Percentiles rank a stretch among this genome's conserved stretches.
These are phyloP conservation scores for Scopulariopsis brevicaulis DNA, from an alignment of 2,329 filamentous ascomycete species.

Conservation along the genomic window DNA sequence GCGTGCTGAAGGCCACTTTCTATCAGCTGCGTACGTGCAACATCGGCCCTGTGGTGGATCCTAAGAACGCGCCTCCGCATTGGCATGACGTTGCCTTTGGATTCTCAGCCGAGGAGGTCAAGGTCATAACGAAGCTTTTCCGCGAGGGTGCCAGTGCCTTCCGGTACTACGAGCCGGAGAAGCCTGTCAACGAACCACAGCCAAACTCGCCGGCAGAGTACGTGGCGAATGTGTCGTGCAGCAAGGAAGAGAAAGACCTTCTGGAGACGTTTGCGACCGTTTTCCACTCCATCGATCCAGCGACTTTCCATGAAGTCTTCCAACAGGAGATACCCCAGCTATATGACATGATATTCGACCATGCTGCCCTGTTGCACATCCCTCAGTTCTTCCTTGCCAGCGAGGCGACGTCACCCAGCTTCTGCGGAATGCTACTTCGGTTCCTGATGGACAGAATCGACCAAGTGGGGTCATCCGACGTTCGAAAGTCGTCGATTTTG, in stretches of 20 bases:
- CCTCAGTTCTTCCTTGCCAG: constrained; percentile 98
- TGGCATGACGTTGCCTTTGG: constrained; percentile 95
- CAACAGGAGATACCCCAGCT: constrained; percentile 93
- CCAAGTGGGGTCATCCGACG: constrained; percentile 84
- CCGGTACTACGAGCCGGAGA: constrained; percentile 89
- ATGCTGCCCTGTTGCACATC: constrained; percentile 85
- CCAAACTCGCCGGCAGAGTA: constrained; percentile 73
- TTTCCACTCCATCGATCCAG: constrained; percentile 96
- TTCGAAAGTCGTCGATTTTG: constrained; percentile 85
- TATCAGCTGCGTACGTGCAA: constrained; percentile 92
- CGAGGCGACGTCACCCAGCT: constrained; percentile 92
- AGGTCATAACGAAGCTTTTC: constrained; percentile 94
- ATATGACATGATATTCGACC: constrained; percentile 96
- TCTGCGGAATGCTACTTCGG: constrained; percentile 94
- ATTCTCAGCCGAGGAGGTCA: constrained; percentile 93
- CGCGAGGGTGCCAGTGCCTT: constrained; percentile 94
- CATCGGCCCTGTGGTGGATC: constrained; percentile 57
- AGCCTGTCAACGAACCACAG: constrained; percentile 28
- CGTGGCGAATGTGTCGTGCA: constrained; percentile 85
- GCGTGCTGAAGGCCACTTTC: constrained; percentile 91
- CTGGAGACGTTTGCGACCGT: constrained; percentile 96
- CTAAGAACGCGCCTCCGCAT: constrained; percentile 68
- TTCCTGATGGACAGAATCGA: constrained; percentile 96
- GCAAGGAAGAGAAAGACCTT: constrained; percentile 93
- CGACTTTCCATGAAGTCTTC: constrained; percentile 97